Evolutionary conservation across 305 asterid genomes (phyloP).

Genomic region (Fraxinus xanthoxyloides): DNA sequence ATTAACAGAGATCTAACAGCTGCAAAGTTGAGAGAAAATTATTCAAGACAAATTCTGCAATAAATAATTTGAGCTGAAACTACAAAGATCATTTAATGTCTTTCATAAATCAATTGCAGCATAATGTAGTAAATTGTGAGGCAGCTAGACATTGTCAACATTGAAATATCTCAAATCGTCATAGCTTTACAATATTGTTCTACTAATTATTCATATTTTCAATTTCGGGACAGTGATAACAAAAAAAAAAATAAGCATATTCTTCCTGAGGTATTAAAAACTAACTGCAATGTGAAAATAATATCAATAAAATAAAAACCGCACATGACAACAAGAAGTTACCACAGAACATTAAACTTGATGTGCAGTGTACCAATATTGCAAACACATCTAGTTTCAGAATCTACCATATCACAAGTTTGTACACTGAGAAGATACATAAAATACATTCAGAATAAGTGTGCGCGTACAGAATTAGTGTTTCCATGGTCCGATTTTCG

Average conservation of each 20-base stretch:
- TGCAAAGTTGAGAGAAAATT: background rate
- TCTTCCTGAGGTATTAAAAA: background rate
- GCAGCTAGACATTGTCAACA: background rate
- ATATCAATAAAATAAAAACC: background rate
- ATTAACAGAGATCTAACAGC: background rate
- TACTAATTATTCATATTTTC: background rate
- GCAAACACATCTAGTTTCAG: background rate
- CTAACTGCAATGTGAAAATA: background rate
- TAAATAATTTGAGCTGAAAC: background rate
- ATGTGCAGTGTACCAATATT: background rate
- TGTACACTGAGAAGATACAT: background rate
- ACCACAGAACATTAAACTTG: background rate
- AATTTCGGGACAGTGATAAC: background rate
- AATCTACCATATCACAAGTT: background rate
- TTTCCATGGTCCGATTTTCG: background rate
- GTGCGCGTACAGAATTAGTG: background rate
- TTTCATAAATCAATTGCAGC: background rate
- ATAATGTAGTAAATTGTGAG: background rate
- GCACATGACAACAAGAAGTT: background rate
- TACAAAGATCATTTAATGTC: background rate
- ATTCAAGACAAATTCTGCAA: background rate
- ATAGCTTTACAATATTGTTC: background rate
- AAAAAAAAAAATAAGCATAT: background rate
- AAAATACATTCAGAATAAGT: background rate
- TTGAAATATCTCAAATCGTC: background rate